Percentiles rank a stretch among this genome's conserved stretches.
These are phyloP conservation scores for Colletotrichum neosansevieriae DNA, from an alignment of 2,329 filamentous ascomycete genomes.

Conservation along the genomic window DNA sequence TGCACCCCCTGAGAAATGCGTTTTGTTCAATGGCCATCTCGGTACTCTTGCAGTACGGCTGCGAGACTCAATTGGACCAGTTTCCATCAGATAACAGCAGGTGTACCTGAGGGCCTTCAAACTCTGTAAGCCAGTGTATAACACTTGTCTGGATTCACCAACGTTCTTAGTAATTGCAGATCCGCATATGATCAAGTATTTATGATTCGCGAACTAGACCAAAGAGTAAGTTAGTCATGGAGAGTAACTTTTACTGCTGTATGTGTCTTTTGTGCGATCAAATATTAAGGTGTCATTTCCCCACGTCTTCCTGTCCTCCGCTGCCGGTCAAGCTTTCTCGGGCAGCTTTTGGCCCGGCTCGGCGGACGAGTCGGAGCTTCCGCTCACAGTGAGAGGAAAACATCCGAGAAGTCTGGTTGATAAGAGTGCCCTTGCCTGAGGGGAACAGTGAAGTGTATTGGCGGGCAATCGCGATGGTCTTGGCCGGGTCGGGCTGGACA, in stretches of 20 bases:
- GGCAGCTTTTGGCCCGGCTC: conserved; percentile 24
- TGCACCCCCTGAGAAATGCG: not conserved
- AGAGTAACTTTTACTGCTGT: too few relatives aligned
- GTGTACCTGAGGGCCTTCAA: not conserved
- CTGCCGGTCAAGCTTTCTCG: conserved; percentile 24
- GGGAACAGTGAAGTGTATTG: too few relatives aligned
- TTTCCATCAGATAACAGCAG: not conserved
- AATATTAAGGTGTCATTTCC: not conserved
- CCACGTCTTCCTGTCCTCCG: not conserved
- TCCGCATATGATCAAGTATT: too few relatives aligned
- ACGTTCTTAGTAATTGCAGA: too few relatives aligned
- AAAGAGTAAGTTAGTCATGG: too few relatives aligned
- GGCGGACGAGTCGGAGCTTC: not conserved
- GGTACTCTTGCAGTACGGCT: not conserved
- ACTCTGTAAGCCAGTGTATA: too few relatives aligned
- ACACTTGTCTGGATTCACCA: too few relatives aligned
- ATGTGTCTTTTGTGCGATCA: not conserved
- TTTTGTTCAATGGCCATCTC: not conserved
- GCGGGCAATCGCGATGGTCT: too few relatives aligned
- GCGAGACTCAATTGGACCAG: not conserved
- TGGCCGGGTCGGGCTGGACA: too few relatives aligned
- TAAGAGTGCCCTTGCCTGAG: not conserved
- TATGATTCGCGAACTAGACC: too few relatives aligned
- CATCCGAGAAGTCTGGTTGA: not conserved
- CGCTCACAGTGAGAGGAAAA: too few relatives aligned